Conservation (phyloP, 2,329 filamentous ascomycete genomes). For the Fusarium subglutinans region DNA sequence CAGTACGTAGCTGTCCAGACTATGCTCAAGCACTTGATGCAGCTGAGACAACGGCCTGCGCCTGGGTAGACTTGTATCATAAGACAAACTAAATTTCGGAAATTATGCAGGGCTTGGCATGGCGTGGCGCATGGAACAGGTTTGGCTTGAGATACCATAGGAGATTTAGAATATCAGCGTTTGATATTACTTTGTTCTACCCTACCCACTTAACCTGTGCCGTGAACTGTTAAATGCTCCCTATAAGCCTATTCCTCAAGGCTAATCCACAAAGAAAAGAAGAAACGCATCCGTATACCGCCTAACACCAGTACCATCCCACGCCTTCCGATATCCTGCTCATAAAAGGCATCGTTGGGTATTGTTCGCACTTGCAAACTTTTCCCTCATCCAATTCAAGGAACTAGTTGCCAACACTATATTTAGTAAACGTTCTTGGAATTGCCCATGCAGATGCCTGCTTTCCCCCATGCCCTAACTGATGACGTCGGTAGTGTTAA, state of each 20-base stretch:
- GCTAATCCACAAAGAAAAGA: constrained; percentile 1
- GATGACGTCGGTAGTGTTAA: constrained; percentile 37
- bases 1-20: constrained; percentile 55
- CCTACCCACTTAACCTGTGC: background rate
- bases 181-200: constrained; percentile 5
- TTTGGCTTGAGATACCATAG: constrained; percentile 44
- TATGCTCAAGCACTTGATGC: constrained; percentile 55
- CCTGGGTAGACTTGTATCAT: constrained; percentile 35
- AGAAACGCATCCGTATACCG: background rate
- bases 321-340: constrained; percentile 1
- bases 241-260: background rate
- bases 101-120: constrained; percentile 22
- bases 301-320: constrained; percentile 20
- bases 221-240: constrained; percentile 1
- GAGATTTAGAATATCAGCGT: constrained; percentile 33
- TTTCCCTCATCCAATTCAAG: background rate
- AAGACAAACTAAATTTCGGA: background rate
- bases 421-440: background rate
- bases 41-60: constrained; percentile 51
- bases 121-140: constrained; percentile 41
- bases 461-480: constrained; percentile 10
- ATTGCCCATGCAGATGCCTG: background rate
- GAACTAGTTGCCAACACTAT: background rate
- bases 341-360: constrained; percentile 11
- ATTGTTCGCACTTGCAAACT: background rate